A percentile compares a stretch with the other conserved stretches of the same genome.
Conservation (phyloP, 2,329 filamentous ascomycete species). For the Nigrospora osmanthi region DNA sequence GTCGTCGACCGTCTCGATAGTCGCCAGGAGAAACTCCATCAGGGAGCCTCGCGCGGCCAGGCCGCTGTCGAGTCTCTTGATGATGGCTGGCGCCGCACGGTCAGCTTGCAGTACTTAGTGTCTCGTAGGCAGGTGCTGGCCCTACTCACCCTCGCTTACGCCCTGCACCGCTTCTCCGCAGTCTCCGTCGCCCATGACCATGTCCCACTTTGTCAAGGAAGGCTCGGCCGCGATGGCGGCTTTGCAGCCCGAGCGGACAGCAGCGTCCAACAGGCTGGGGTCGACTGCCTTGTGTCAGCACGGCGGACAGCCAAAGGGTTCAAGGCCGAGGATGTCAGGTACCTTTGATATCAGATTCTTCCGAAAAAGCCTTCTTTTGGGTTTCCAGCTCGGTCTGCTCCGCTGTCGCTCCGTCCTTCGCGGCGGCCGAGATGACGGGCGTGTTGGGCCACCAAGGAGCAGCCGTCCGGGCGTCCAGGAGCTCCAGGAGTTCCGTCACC, state of each 20-base stretch:
- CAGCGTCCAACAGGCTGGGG: slow-evolving; percentile 14
- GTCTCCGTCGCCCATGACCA: slow-evolving; percentile 25
- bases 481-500: slow-evolving; percentile 29
- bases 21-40: slow-evolving; percentile 17
- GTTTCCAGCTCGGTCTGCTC: too few species aligned
- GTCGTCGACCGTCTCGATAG: slow-evolving; percentile 23
- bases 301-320: too few species aligned
- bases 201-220: slow-evolving; percentile 23
- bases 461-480: slow-evolving; percentile 41
- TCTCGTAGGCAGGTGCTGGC: too few species aligned
- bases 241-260: slow-evolving; percentile 19
- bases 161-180: slow-evolving; percentile 21
- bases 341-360: slow-evolving; percentile 7
- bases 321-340: background rate
- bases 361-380: too few species aligned
- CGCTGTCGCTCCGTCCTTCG: too few species aligned
- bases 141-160: slow-evolving; percentile 8
- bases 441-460: slow-evolving; percentile 41
- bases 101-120: too few species aligned
- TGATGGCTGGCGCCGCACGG: slow-evolving; percentile 9
- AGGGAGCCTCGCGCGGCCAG: slow-evolving; percentile 20
- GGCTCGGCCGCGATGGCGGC: slow-evolving; percentile 25
- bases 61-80: slow-evolving; percentile 18
- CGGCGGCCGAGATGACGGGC: too few species aligned
- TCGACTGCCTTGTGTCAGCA: slow-evolving; percentile 12